These are phyloP conservation scores for Trichoderma asperellum DNA, from an alignment of 2,329 filamentous ascomycete species.

Conservation along the genomic window DNA sequence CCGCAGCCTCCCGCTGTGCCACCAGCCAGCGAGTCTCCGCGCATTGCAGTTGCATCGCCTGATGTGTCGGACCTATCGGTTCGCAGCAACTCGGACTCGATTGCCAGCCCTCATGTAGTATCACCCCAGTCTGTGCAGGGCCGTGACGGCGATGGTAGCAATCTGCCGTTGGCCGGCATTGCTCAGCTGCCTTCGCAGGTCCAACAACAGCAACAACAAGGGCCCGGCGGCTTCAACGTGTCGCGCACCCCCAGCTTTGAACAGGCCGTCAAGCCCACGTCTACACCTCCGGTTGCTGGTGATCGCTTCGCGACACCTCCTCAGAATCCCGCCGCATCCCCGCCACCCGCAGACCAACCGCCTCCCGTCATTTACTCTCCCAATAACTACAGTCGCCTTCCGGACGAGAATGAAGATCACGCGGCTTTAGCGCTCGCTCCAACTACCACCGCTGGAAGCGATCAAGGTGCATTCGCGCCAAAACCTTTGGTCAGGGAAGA, in stretches of 20 bases:
- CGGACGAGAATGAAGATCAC: constrained; percentile 66
- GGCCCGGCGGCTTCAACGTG: constrained; percentile 8
- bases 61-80: constrained; percentile 24
- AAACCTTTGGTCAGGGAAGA: constrained; percentile 9
- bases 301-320: constrained; percentile 4
- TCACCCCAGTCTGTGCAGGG: constrained; percentile 25
- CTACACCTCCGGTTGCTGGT: constrained; percentile 11
- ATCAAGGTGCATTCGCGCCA: constrained; percentile 37
- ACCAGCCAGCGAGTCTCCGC: neutral
- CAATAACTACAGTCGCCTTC: constrained; percentile 75
- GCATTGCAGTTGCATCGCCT: constrained; percentile 18
- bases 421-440: constrained; percentile 60
- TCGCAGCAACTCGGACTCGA: constrained; percentile 20
- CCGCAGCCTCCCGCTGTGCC: constrained; percentile 14
- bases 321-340: neutral
- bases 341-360: constrained; percentile 46
- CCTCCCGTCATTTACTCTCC: constrained; percentile 71
- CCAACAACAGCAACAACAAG: constrained; percentile 15
- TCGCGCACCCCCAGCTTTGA: constrained; percentile 25
- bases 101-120: constrained; percentile 3
- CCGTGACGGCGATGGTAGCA: constrained; percentile 6
- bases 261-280: constrained; percentile 9
- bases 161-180: constrained; percentile 16
- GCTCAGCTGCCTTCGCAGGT: constrained; percentile 17
- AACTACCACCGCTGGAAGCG: constrained; percentile 42